phyloP scores from a whole-genome alignment of 2,329 filamentous ascomycete genomes.

The Alternaria hordeiaustralica region DNA sequence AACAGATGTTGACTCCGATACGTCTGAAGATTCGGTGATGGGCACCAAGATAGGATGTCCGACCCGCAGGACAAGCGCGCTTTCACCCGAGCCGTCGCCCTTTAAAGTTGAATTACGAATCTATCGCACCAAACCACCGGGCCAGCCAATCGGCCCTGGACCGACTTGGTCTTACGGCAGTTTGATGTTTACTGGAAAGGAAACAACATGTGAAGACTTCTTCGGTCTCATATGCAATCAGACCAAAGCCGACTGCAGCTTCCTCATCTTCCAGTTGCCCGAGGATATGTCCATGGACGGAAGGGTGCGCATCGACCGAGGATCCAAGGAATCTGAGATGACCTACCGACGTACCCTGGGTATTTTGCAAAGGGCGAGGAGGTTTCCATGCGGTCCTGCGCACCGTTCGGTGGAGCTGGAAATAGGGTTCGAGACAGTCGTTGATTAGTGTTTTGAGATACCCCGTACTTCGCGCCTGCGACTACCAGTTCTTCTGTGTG shows the following conservation, averaged over 20 bases:
- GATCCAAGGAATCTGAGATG: neutral
- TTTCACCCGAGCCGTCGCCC: neutral
- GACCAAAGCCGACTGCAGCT: constrained; percentile 8
- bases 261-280: constrained; percentile 19
- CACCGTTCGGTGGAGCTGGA: constrained; percentile 18
- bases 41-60: neutral
- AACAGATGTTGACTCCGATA: neutral
- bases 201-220: constrained; percentile 5
- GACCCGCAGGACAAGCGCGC: neutral
- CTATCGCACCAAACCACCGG: neutral
- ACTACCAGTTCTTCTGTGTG: neutral
- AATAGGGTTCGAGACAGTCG: neutral
- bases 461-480: neutral
- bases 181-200: constrained; percentile 1
- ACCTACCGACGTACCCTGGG: constrained; percentile 5
- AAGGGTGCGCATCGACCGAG: constrained; percentile 10
- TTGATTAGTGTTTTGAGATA: neutral
- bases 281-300: constrained; percentile 20
- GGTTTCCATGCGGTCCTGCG: constrained; percentile 7
- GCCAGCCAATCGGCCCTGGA: neutral
- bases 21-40: neutral
- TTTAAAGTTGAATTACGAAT: constrained; percentile 14
- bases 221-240: constrained; percentile 13
- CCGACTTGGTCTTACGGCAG: neutral
- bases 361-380: constrained; percentile 13